These are phyloP conservation scores for Orychophragmus violaceus DNA, from an alignment of 345 rosid species.

Conservation along the genomic window DNA sequence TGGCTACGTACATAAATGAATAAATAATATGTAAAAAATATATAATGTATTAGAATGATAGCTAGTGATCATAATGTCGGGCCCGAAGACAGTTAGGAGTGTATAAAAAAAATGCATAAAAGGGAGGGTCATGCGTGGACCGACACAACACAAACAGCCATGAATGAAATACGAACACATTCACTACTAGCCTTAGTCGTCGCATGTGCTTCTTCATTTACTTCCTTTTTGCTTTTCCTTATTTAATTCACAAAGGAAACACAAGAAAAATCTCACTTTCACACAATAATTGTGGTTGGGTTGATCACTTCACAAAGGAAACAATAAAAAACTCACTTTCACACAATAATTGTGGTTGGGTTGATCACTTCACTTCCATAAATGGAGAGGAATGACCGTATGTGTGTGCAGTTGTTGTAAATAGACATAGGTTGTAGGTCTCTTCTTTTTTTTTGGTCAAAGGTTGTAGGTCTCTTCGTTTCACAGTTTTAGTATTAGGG, in stretches of 20 bases:
- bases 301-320: background rate
- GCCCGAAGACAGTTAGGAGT: slow-evolving; percentile 24
- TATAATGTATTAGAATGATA: background rate
- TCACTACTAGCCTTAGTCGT: slow-evolving; percentile 20
- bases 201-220: slow-evolving; percentile 32
- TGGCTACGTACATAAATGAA: background rate
- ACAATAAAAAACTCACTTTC: slow-evolving; percentile 10
- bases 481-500: background rate
- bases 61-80: slow-evolving; percentile 32
- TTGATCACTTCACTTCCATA: slow-evolving; percentile 14
- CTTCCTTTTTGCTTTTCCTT: slow-evolving; percentile 8
- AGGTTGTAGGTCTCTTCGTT: background rate
- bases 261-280: slow-evolving; percentile 6
- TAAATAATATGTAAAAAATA: background rate
- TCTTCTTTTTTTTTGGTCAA: background rate
- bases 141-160: slow-evolving; percentile 33
- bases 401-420: background rate
- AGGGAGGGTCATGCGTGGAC: slow-evolving; percentile 28
- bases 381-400: slow-evolving; percentile 5
- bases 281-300: slow-evolving; percentile 10
- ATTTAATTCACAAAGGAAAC: background rate
- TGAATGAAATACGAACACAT: slow-evolving; percentile 23
- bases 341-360: slow-evolving; percentile 10
- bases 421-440: background rate
- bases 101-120: slow-evolving; percentile 5